Conservation (phyloP, 129 eudicot species). For the Pittosporum tobira region DNA sequence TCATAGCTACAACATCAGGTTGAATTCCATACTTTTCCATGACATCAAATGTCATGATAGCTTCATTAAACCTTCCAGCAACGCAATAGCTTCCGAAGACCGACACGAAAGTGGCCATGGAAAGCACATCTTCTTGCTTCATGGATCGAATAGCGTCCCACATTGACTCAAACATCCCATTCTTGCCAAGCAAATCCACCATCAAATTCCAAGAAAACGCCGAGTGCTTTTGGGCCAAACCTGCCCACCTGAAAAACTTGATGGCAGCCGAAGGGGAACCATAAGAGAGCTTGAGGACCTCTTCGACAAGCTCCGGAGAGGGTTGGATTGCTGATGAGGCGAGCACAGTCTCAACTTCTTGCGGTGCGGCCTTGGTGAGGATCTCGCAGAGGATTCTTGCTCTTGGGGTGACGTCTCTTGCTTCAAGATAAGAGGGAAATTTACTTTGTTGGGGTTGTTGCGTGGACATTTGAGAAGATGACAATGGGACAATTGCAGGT, state of each 20-base stretch:
- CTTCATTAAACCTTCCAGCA: constrained; percentile 53
- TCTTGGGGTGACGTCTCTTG: constrained; percentile 27
- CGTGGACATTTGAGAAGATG: background rate
- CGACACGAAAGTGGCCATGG: constrained; percentile 53
- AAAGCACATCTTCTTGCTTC: constrained; percentile 50
- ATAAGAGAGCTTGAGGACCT: constrained; percentile 55
- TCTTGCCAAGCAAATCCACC: constrained; percentile 84
- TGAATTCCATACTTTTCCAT: constrained; percentile 62
- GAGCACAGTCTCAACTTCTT: constrained; percentile 42
- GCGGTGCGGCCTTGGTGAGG: constrained; percentile 29
- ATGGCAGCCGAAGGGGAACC: constrained; percentile 43
- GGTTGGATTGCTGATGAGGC: constrained; percentile 33
- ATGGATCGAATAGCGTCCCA: constrained; percentile 85
- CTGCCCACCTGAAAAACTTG: constrained; percentile 68
- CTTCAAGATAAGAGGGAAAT: constrained; percentile 40
- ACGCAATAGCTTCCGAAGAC: constrained; percentile 69
- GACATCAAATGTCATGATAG: constrained; percentile 61
- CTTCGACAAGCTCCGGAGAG: constrained; percentile 40
- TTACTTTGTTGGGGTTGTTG: constrained; percentile 18
- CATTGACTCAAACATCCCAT: constrained; percentile 68
- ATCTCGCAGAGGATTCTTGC: constrained; percentile 58
- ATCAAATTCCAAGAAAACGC: constrained; percentile 56
- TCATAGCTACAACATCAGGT: constrained; percentile 64
- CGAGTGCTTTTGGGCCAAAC: constrained; percentile 33
- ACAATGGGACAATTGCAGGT: background rate